A percentile compares a stretch with the other conserved stretches of the same genome.
Conservation (phyloP, 139 green algal species). For the Picocystis salinarum region DNA sequence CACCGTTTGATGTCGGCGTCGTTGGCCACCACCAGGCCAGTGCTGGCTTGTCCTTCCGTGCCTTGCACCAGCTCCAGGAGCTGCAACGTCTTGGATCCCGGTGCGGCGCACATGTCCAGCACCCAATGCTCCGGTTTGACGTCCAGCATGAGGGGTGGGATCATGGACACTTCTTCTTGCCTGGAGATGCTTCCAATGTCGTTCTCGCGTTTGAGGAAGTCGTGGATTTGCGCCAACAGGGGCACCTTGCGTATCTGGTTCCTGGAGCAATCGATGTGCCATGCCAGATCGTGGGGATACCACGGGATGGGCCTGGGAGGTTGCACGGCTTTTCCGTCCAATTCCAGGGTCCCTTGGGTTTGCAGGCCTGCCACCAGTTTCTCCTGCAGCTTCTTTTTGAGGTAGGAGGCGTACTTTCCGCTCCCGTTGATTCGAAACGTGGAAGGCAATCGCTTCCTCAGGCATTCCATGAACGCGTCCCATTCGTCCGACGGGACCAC, state of each 20-base stretch:
- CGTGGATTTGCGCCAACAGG: conserved; percentile 14
- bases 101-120: conserved; percentile 94
- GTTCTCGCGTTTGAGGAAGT: conserved; percentile 52
- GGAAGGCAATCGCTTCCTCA: conserved; percentile 61
- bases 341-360: background rate
- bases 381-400: conserved; percentile 43
- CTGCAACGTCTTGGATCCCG: conserved; percentile 93
- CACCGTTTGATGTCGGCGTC: conserved; percentile 85
- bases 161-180: conserved; percentile 97
- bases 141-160: conserved; percentile 89
- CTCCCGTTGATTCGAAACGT: conserved; percentile 96
- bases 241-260: conserved; percentile 65
- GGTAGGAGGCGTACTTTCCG: conserved; percentile 50
- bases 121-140: conserved; percentile 79
- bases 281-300: conserved; percentile 86
- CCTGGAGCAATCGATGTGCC: conserved; percentile 72
- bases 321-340: conserved; percentile 33
- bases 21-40: conserved; percentile 86
- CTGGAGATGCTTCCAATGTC: conserved; percentile 78
- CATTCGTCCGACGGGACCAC: conserved; percentile 66
- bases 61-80: conserved; percentile 80
- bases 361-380: background rate
- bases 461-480: conserved; percentile 55
- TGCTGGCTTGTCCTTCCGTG: conserved; percentile 5
- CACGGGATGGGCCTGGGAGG: conserved; percentile 56